Base-by-base conservation (phyloP, 2,329 filamentous ascomycete genomes). In the Monosporascus sp. region DNA sequence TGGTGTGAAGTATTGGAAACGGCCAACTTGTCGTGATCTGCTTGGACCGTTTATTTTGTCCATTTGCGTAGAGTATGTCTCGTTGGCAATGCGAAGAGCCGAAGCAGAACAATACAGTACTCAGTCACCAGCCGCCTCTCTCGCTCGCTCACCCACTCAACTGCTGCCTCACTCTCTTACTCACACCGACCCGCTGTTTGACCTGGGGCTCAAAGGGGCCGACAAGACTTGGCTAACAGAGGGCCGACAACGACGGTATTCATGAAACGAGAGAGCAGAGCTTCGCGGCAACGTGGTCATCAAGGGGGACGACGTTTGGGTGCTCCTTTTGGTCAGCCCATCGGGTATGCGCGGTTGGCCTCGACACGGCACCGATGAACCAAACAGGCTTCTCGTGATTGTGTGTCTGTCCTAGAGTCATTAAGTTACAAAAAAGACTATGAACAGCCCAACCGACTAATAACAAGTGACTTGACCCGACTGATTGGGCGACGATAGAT, bases 1-100 rank as follows among this genome's bases (percentile, higher is more conserved):
- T 34, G 31, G 31, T 34, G 31, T 42, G 45, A 41, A 41, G 44
- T 48, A 37, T 17, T 41, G 36, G 31, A 22, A 24, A 36, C 49
- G 49, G 22, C 47, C 44, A 39, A 27, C 55, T 57, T 59, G 58
- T 57, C 55, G 50, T 52, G 52, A 47, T 51, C 48, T 58, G 55
- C 57, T 55, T 60, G 58, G 54, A 48, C 49, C 52, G 53, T 58
- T 54, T 54, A 53, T n/a, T 52, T n/a, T 44, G 39, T 20, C 17
- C 34, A 42, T 48, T 51, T 54, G 58, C 55, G 57, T 55, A 51
- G 54, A 56, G 56, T 57, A 54, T 54, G 57, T 54, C 54, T 57
- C 48, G 53, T 47, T 56, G 55, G 52, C 54, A 53, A 59, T 57
- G 55, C 52, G 53, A 60, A 57, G 53, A 56, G 54, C 55, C 55